These are phyloP conservation scores for Pyrus hybrid DNA, from an alignment of 331 rosid genomes.

Conservation along the genomic window DNA sequence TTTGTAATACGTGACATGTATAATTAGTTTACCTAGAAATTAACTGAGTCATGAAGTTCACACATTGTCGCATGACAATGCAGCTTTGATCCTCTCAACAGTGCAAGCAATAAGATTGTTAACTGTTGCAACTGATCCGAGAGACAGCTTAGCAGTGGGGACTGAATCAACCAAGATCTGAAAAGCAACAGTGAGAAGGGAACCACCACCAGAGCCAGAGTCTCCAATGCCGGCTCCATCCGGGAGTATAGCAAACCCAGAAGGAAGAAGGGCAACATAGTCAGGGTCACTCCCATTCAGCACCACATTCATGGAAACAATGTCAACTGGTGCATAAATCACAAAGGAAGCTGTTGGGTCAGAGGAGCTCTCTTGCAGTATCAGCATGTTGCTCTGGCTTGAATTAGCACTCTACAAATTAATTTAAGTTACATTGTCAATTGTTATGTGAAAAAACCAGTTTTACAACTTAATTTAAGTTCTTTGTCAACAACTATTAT, in stretches of 20 bases:
- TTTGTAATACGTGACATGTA: background rate
- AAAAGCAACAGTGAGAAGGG: constrained; percentile 86
- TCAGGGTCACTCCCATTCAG: constrained; percentile 93
- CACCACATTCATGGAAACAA: constrained; percentile 83
- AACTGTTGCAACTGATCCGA: constrained; percentile 92
- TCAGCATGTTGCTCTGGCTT: constrained; percentile 96
- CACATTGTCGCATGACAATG: constrained; percentile 53
- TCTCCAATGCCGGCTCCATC: constrained; percentile 50
- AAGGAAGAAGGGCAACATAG: constrained; percentile 90
- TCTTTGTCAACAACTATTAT: too few species aligned
- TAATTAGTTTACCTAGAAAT: background rate
- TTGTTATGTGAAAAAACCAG: background rate
- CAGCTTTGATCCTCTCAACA: constrained; percentile 85
- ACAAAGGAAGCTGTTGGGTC: constrained; percentile 80
- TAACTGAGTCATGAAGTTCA: background rate
- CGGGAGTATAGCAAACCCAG: constrained; percentile 91
- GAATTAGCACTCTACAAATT: constrained; percentile 75
- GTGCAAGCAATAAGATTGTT: constrained; percentile 91
- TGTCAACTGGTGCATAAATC: constrained; percentile 86
- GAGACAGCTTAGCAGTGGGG: constrained; percentile 90
- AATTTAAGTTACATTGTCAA: background rate
- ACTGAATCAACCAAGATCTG: constrained; percentile 92
- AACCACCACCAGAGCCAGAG: constrained; percentile 62
- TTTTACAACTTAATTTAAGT: too few species aligned
- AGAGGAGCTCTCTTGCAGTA: constrained; percentile 82